Base-by-base conservation (phyloP, 345 rosid species). In the Hibiscus trionum region DNA sequence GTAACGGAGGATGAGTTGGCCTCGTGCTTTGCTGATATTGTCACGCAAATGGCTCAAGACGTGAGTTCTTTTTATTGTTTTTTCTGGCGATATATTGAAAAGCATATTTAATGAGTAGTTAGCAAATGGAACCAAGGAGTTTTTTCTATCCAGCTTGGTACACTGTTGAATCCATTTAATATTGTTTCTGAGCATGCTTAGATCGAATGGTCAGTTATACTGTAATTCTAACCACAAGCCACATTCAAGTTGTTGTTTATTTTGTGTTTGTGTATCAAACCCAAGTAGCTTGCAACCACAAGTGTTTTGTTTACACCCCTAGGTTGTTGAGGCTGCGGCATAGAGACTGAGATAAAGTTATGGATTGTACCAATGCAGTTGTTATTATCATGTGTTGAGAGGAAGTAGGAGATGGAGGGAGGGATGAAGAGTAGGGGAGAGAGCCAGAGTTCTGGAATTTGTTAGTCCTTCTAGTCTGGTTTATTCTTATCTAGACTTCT, bases 21-120 rank as follows among this genome's bases (percentile, higher is more conserved):
- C 33, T 93, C 96, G 5, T 77, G 76, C 73, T 88, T 91, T 57
- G 90, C 96, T 0, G 99, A 96, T 82, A 82, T 96, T 37, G 81
- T 93, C 24, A 78, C 97, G 47, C 99, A 96, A 82, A 87, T 96
- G 81, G 97, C 97, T 76, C 98, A 87, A 75, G 99, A 96, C 44
- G 99, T 96, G 77, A 74, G 89, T 49, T 60, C 2, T 8, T 21
- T 37, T 47, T 21, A 14, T 42, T 42, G 1, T 10, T 42, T 42
- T 42, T 6, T 3, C 57, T 5, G 17, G 52, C 39, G 31, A 11
- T 42, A 11, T 5, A 11, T 64, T 46, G 70, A 46, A 42, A 50
- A 68, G 59, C 42, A 10, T 29, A 12, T 12, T 46, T 66, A 24
- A 4, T 47, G 4, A 49, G 26, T 29, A 15, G 42, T 49, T 67